Percentiles rank a stretch among this genome's conserved stretches.
Evolutionary conservation across 768 basidiomycete genomes (phyloP).

Genomic region (Tylopilus balloui): DNA sequence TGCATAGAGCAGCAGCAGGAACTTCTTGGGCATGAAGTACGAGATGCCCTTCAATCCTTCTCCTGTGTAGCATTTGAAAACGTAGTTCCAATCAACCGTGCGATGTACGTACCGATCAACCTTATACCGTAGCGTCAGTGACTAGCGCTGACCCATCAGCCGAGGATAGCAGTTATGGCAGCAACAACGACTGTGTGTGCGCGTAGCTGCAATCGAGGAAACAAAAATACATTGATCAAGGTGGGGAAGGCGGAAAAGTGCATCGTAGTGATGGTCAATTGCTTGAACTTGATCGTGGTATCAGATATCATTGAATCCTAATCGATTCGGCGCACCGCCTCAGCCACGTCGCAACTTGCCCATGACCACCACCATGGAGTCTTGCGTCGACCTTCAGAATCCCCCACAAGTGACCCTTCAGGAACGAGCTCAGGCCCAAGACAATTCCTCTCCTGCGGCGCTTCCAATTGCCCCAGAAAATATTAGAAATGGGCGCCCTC

Average conservation of each 20-base stretch:
- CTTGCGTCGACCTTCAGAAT: neutral
- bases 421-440: neutral
- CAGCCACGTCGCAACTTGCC: neutral
- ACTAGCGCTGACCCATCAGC: neutral
- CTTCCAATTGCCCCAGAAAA: neutral
- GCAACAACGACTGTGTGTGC: neutral
- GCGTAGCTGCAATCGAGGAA: neutral
- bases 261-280: neutral
- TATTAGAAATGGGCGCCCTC: neutral
- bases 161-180: neutral
- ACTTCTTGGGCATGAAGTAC: too few relatives aligned
- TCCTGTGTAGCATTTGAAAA: too few relatives aligned
- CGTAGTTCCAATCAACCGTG: too few relatives aligned
- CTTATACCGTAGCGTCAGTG: too few relatives aligned
- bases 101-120: too few relatives aligned
- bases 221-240: neutral
- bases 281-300: too few relatives aligned
- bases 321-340: neutral
- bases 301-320: neutral
- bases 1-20: too few relatives aligned
- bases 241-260: neutral
- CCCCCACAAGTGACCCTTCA: neutral
- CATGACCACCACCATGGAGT: conserved; percentile 18
- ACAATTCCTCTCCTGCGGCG: neutral
- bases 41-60: too few relatives aligned